Base-by-base conservation (phyloP, 2,329 filamentous ascomycete genomes). In the Erysiphe pulchra region DNA sequence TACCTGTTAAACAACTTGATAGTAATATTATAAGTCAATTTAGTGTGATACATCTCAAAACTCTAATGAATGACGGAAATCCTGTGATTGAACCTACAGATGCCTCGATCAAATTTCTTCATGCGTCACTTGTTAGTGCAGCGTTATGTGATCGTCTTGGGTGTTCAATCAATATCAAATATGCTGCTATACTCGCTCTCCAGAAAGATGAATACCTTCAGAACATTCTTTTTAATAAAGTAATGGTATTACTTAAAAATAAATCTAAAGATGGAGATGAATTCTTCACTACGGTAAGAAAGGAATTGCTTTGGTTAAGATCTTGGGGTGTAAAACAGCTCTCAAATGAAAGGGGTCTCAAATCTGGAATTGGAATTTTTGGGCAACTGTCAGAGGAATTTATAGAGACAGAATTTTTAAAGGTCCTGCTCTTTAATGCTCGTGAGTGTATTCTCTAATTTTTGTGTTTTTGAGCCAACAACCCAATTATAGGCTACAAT, bases 321-420 rank as follows among this genome's bases (percentile, higher is more conserved):
- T 69, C 70, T 54, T 86, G 80, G 80, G 76, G 76, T 32, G 65
- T 67, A 20, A 65, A 70, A 48, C 61, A 69, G 46, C 55, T 51
- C 43, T 48, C 50, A 16, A 59, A 61, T 43, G 60, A 61, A 32
- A 52, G 56, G 7, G 54, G 54, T 20, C 48, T 44, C 30, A 50
- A 51, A 17, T 47, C 62, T 34, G 71, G 76, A 18, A 62, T 73
- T 10, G 58, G 58, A 45, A 52, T 59, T 33, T 68, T 77, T 48
- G 73, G 77, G 1, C 69, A 67, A 50, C 62, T 90, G 3, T 61
- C 69, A 13, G 66, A 62, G 46, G 68, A 72, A 6, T 69, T 69
- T 10, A 63, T 87, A 14, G 82, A 90, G 57, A 66, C 67, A 2
- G 78, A 85, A 56, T 68, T 86, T 42, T 61, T 90, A 30, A 82